Evolutionary conservation across 2,329 filamentous ascomycete species (phyloP).

Genomic region (Fusarium chaquense): DNA sequence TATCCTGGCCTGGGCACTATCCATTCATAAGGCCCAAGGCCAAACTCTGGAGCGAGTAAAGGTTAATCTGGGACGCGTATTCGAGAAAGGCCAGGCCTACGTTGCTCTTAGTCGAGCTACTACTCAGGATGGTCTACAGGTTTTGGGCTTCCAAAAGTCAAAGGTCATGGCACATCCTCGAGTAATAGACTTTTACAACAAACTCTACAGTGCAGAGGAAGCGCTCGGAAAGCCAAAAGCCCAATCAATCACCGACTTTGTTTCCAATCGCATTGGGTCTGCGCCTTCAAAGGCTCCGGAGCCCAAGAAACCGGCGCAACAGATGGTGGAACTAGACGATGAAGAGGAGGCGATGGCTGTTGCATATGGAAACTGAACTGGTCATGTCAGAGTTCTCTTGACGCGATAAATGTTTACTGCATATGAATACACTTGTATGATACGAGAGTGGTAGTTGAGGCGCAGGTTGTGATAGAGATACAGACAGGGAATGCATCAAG

Average conservation of each 20-base stretch:
- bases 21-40: slow-evolving; percentile 97
- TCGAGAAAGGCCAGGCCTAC: slow-evolving; percentile 98
- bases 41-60: slow-evolving; percentile 95
- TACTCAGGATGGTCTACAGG: slow-evolving; percentile 86
- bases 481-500: slow-evolving; percentile 29
- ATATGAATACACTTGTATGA: slow-evolving; percentile 27
- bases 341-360: slow-evolving; percentile 63
- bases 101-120: slow-evolving; percentile 95
- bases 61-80: slow-evolving; percentile 90
- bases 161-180: slow-evolving; percentile 96
- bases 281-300: slow-evolving; percentile 26
- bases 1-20: slow-evolving; percentile 95
- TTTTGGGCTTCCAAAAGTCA: slow-evolving; percentile 85
- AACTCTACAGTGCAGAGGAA: slow-evolving; percentile 79
- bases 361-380: slow-evolving; percentile 56
- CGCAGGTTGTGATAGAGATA: slow-evolving; percentile 16
- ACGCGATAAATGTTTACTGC: slow-evolving; percentile 11
- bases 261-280: slow-evolving; percentile 51
- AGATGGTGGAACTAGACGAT: slow-evolving; percentile 58
- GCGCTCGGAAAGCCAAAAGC: slow-evolving; percentile 51
- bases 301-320: slow-evolving; percentile 32
- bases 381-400: neutral
- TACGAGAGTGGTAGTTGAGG: slow-evolving; percentile 1
- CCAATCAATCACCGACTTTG: slow-evolving; percentile 56
- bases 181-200: slow-evolving; percentile 87